A percentile compares a stretch with the other conserved stretches of the same genome.
These are phyloP conservation scores for Phyllosticta paracitricarpa DNA, from an alignment of 2,329 filamentous ascomycete genomes.

Conservation along the genomic window DNA sequence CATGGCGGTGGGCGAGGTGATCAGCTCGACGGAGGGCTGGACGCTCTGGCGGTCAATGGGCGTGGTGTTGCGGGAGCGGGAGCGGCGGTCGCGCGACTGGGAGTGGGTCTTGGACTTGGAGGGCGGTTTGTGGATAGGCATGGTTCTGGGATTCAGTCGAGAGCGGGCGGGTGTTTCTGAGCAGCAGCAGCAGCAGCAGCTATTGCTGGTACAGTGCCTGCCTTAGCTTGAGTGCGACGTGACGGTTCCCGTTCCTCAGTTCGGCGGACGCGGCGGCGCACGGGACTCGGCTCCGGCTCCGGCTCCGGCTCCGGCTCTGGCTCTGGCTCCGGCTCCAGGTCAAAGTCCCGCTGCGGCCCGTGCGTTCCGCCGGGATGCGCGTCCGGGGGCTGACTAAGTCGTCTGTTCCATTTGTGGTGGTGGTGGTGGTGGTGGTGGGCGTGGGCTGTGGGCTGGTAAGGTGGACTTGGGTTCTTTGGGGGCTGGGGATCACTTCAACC, in stretches of 20 bases:
- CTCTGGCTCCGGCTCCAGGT: too few species aligned
- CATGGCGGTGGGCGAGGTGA: slow-evolving; percentile 48
- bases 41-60: slow-evolving; percentile 48
- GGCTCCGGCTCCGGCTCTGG: too few species aligned
- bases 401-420: too few species aligned
- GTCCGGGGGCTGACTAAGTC: too few species aligned
- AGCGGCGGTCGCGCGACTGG: slow-evolving; percentile 40
- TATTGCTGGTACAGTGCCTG: not conserved
- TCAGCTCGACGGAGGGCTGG: slow-evolving; percentile 35
- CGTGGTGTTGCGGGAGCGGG: slow-evolving; percentile 68
- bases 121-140: not conserved
- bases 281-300: too few species aligned
- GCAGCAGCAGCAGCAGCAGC: not conserved
- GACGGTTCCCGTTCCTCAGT: not conserved
- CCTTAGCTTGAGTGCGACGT: not conserved
- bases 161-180: not conserved
- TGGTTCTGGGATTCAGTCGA: not conserved
- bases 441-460: too few species aligned
- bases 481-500: too few species aligned
- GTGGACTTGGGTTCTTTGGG: too few species aligned
- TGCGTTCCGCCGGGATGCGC: not conserved
- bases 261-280: too few species aligned
- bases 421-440: too few species aligned
- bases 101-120: slow-evolving; percentile 7
- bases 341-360: too few species aligned